Conservation (phyloP, 495 filamentous ascomycete genomes). For the Hypoxylon intermedium region DNA sequence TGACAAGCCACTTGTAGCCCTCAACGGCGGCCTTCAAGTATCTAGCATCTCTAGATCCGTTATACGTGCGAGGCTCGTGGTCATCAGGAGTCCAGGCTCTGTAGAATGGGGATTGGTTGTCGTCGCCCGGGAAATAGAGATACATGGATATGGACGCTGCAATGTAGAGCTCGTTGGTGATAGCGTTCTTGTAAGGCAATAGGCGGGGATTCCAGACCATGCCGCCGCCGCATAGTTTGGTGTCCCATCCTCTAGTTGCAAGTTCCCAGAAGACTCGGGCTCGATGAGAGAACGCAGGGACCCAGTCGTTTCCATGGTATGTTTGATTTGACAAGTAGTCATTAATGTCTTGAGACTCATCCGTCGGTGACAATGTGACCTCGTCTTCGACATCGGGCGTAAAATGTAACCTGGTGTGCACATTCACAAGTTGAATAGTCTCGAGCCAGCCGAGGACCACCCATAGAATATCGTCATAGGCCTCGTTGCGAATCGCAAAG, state of each 20-base stretch:
- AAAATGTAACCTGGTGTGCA: slow-evolving; percentile 54
- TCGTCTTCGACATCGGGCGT: slow-evolving; percentile 4
- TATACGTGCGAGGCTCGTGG: background rate
- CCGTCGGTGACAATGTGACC: background rate
- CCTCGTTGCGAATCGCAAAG: slow-evolving; percentile 76
- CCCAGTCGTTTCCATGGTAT: slow-evolving; percentile 82
- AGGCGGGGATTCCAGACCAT: slow-evolving; percentile 92
- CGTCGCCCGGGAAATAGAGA: slow-evolving; percentile 83
- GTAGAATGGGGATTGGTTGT: slow-evolving; percentile 71
- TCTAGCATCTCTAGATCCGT: slow-evolving; percentile 63
- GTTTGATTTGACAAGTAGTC: slow-evolving; percentile 36
- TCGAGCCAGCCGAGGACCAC: slow-evolving; percentile 94
- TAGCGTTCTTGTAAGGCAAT: slow-evolving; percentile 92
- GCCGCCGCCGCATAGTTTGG: slow-evolving; percentile 79
- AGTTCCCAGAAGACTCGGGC: slow-evolving; percentile 90
- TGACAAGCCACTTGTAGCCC: slow-evolving; percentile 81
- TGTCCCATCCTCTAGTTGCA: slow-evolving; percentile 81
- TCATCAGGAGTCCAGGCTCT: background rate
- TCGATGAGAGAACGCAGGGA: slow-evolving; percentile 81
- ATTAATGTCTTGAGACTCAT: slow-evolving; percentile 8
- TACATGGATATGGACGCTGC: slow-evolving; percentile 89
- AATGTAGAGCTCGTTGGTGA: slow-evolving; percentile 93
- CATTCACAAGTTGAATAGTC: slow-evolving; percentile 73
- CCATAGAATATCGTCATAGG: slow-evolving; percentile 97
- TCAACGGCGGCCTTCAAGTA: slow-evolving; percentile 75